Evolutionary conservation across 345 rosid genomes (phyloP), one percentile per base, ranked within the genome.

Genomic region (Punica granatum): DNA sequence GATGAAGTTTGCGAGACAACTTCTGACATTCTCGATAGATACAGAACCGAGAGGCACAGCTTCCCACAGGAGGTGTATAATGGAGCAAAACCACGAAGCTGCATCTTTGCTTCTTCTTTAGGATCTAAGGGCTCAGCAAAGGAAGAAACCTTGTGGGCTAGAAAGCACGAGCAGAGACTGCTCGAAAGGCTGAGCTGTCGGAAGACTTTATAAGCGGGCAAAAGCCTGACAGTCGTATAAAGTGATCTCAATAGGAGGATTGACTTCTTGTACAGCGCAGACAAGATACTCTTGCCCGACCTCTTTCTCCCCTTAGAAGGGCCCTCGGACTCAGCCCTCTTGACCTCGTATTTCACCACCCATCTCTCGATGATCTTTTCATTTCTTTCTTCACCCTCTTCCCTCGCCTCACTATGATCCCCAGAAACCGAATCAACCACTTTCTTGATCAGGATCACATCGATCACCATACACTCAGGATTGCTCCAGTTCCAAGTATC

Each of bases 301-400:
- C 35, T 41, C 30, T 42, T 69, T 18, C 21, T 68, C 66, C 12
- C 31, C 19, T 77, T 77, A 64, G 42, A 44, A 16, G 75, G 54
- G 21, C 48, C 49, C 14, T 30, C 42, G 9, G 46, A 5, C 31
- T 46, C 68, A 8, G 56, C 42, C 71, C 70, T 54, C 62, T 79
- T 73, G 28, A 64, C 63, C 67, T 81, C 84, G 28, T 77, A 75
- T 35, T 73, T 79, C 43, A 81, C 51, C 16, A 73, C 67, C 84
- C 84, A 81, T 66, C 84, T 77, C 79, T 81, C 84, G 16, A 81
- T 69, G 21, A 81, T 49, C 59, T 67, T 73, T 63, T 69, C 77
- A 14, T 30, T 60, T 69, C 26, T 72, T 9, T 32, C 58, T 4
- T 62, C 75, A 67, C 65, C 41, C 53, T 68, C 71, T 32, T 26